phyloP scores from a whole-genome alignment of 495 filamentous ascomycete species.

The Xylaria scruposa region DNA sequence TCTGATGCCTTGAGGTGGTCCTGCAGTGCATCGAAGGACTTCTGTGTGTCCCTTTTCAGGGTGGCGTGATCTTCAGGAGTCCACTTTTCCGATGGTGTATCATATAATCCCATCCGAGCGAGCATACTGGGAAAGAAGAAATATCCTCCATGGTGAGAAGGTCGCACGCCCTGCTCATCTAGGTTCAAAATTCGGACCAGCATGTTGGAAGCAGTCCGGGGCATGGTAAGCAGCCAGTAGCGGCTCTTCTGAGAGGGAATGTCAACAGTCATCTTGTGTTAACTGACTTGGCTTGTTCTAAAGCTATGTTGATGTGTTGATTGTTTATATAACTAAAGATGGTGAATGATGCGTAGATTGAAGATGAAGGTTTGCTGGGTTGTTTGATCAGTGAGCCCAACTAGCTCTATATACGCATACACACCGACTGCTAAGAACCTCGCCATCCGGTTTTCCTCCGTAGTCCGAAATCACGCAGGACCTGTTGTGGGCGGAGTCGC shows the following conservation, averaged over 20 bases:
- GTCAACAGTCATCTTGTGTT: slow-evolving; percentile 23
- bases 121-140: slow-evolving; percentile 43
- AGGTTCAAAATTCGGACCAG: slow-evolving; percentile 48
- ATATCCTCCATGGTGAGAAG: slow-evolving; percentile 46
- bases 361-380: background rate
- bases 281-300: background rate
- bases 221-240: slow-evolving; percentile 42
- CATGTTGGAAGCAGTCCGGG: slow-evolving; percentile 54
- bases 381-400: background rate
- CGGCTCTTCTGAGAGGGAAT: slow-evolving; percentile 12
- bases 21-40: slow-evolving; percentile 41
- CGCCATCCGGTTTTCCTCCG: background rate
- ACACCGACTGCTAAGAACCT: background rate
- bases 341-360: background rate
- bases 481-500: background rate
- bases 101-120: slow-evolving; percentile 13
- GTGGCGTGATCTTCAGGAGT: slow-evolving; percentile 31
- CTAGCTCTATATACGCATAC: slow-evolving; percentile 16
- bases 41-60: slow-evolving; percentile 25
- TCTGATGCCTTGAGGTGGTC: slow-evolving; percentile 36
- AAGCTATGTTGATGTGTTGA: background rate
- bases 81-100: slow-evolving; percentile 41
- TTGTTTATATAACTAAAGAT: too few species aligned
- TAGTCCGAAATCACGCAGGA: background rate
- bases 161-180: slow-evolving; percentile 41